Conservation (phyloP, 345 rosid species). For the Linum trigynum region DNA sequence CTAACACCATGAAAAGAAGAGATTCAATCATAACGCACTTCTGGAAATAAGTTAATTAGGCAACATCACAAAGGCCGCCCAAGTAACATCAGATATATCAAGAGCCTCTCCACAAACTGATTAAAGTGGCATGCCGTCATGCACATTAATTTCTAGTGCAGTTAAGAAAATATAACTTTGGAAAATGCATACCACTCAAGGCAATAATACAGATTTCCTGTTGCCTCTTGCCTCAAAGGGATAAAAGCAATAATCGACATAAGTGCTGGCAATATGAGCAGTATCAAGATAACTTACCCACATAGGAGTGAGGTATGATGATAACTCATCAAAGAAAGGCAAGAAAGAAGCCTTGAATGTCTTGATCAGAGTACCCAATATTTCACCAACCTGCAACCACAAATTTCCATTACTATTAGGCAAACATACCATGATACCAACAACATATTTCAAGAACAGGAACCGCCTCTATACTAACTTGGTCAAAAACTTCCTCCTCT, state of each 20-base stretch:
- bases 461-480: constrained; percentile 44
- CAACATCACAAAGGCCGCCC: too few relatives aligned
- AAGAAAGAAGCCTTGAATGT: constrained; percentile 85
- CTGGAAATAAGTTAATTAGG: too few relatives aligned
- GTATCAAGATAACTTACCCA: constrained; percentile 61
- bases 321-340: constrained; percentile 88
- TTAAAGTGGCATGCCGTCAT: too few relatives aligned
- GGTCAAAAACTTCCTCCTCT: constrained; percentile 99
- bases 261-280: not conserved
- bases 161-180: too few relatives aligned
- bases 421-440: not conserved
- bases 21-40: too few relatives aligned
- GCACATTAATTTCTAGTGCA: too few relatives aligned
- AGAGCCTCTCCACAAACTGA: too few relatives aligned
- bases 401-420: not conserved
- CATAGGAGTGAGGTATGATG: constrained; percentile 96
- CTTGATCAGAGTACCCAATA: constrained; percentile 94
- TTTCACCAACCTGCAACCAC: constrained; percentile 80
- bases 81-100: too few relatives aligned
- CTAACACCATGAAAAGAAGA: not conserved
- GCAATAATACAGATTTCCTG: not conserved
- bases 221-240: not conserved
- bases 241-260: not conserved
- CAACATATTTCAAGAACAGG: not conserved
- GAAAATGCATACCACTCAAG: not conserved